These are phyloP conservation scores for Pythium coloratum DNA, from an alignment of 352 stramenopile genomes.

Conservation along the genomic window DNA sequence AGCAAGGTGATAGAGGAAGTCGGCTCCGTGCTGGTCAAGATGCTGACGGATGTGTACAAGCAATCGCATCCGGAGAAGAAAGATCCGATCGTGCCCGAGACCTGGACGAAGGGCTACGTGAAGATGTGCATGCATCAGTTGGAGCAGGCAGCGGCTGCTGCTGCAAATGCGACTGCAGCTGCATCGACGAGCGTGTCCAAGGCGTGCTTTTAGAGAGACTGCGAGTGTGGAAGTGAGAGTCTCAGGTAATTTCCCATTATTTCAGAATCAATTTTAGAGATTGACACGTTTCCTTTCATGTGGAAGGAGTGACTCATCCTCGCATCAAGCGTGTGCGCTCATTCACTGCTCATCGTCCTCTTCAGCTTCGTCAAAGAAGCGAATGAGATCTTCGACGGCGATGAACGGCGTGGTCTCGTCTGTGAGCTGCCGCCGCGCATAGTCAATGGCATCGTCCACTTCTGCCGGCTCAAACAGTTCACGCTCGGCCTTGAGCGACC, in stretches of 20 bases:
- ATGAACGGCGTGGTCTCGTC: conserved; percentile 40
- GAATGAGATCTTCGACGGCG: conserved; percentile 38
- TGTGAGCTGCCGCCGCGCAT: conserved; percentile 31
- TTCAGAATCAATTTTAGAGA: conserved; percentile 5
- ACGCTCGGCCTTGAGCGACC: conserved; percentile 51
- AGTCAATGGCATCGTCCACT: conserved; percentile 48
- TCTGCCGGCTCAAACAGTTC: conserved; percentile 55
- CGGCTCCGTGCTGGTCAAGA: conserved; percentile 37
- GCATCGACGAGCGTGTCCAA: neutral
- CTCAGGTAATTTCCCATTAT: neutral
- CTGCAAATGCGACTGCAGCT: neutral
- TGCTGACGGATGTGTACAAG: conserved; percentile 50
- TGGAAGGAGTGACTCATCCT: neutral
- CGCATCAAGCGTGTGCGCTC: neutral
- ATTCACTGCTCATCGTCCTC: conserved; percentile 1
- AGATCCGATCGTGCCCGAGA: conserved; percentile 27
- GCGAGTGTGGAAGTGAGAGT: neutral
- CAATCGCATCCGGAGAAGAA: conserved; percentile 64
- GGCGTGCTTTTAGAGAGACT: conserved; percentile 3
- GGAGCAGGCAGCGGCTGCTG: conserved; percentile 19
- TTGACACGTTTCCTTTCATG: neutral
- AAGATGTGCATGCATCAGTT: conserved; percentile 35
- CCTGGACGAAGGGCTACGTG: conserved; percentile 39
- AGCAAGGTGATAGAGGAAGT: conserved; percentile 39
- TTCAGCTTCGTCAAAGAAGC: conserved; percentile 34